phyloP scores from a whole-genome alignment of 768 basidiomycete genomes.

The Mycena sanguinolenta region DNA sequence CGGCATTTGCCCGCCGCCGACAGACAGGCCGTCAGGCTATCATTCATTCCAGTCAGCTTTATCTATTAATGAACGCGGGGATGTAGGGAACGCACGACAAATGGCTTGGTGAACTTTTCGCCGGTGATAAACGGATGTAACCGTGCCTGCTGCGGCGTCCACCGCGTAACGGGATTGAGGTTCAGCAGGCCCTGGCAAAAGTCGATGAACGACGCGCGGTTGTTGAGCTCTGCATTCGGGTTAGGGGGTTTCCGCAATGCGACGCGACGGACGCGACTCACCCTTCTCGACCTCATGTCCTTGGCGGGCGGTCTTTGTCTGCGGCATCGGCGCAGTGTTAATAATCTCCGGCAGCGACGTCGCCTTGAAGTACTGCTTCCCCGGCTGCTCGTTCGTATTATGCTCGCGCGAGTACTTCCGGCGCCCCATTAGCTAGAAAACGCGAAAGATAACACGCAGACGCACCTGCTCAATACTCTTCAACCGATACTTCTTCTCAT shows the following conservation, averaged over 20 bases:
- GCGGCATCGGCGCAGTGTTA: slow-evolving; percentile 93
- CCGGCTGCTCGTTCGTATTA: slow-evolving; percentile 95
- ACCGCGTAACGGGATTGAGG: slow-evolving; percentile 94
- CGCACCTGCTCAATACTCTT: slow-evolving; percentile 82
- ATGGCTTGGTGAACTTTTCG: slow-evolving; percentile 92
- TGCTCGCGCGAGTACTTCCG: slow-evolving; percentile 92
- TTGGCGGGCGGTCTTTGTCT: slow-evolving; percentile 82
- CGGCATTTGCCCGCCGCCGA: slow-evolving; percentile 43
- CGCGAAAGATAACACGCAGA: not conserved
- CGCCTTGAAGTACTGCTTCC: slow-evolving; percentile 99
- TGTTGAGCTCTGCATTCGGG: slow-evolving; percentile 82
- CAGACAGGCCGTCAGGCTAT: slow-evolving; percentile 66
- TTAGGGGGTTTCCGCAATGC: too few relatives aligned
- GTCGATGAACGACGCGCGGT: slow-evolving; percentile 95
- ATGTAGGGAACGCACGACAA: slow-evolving; percentile 68
- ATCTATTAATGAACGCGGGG: not conserved
- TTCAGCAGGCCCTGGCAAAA: slow-evolving; percentile 96
- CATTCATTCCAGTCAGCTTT: too few relatives aligned
- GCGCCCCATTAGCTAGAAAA: not conserved
- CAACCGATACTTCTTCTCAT: slow-evolving; percentile 87
- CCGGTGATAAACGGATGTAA: slow-evolving; percentile 98
- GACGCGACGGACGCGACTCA: slow-evolving; percentile 47
- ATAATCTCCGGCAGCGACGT: slow-evolving; percentile 95
- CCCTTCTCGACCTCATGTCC: slow-evolving; percentile 92
- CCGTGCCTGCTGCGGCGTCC: slow-evolving; percentile 97